Conservation (phyloP, 169 alveolate species). For the Babesia ovata region DNA sequence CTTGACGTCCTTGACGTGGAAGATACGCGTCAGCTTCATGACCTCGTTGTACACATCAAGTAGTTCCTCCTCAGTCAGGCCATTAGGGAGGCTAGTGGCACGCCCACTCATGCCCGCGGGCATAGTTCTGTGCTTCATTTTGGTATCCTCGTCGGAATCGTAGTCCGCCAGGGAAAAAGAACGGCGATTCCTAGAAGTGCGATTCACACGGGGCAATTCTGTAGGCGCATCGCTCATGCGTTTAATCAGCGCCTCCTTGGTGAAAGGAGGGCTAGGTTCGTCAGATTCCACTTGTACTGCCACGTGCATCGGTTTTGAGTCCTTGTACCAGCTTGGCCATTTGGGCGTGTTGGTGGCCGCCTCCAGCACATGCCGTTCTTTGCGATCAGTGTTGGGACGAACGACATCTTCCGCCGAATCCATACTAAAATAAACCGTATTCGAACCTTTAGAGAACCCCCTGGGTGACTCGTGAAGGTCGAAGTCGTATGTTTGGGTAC, state of each 20-base stretch:
- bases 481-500: neutral
- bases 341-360: conserved; percentile 14
- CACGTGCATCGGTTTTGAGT: neutral
- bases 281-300: neutral
- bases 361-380: neutral
- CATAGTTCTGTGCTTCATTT: neutral
- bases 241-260: conserved; percentile 28
- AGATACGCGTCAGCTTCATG: conserved; percentile 22
- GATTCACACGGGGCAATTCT: neutral
- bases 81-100: conserved; percentile 8
- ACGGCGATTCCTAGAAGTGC: neutral
- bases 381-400: neutral
- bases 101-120: neutral
- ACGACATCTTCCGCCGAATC: neutral
- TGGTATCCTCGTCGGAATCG: neutral
- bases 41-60: conserved; percentile 65
- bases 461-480: neutral
- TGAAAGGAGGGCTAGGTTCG: neutral
- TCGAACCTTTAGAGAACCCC: neutral
- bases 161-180: neutral
- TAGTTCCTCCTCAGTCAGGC: conserved; percentile 33
- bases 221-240: neutral
- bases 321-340: neutral
- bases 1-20: conserved; percentile 62
- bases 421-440: neutral